Evolutionary conservation across 495 filamentous ascomycete genomes (phyloP).

Genomic region (Recurvomyces mirabilis): DNA sequence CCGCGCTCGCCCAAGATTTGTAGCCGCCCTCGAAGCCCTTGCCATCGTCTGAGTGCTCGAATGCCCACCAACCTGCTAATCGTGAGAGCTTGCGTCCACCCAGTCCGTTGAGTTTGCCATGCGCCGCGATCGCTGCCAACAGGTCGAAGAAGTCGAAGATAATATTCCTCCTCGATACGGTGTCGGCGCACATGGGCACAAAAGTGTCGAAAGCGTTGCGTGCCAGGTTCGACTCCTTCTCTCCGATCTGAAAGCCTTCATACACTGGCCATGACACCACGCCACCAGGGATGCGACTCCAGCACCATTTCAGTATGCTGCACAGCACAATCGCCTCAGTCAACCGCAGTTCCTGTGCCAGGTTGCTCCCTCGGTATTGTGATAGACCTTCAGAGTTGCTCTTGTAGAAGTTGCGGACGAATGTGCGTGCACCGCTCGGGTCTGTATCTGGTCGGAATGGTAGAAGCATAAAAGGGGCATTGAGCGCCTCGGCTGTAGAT

Average conservation of each 20-base stretch:
- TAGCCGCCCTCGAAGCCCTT: conserved; percentile 97
- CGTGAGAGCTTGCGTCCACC: conserved; percentile 88
- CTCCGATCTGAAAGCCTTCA: conserved; percentile 87
- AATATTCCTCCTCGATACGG: conserved; percentile 71
- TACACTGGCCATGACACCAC: conserved; percentile 96
- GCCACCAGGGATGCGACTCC: conserved; percentile 84
- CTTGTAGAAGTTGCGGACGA: conserved; percentile 89
- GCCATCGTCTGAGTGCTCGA: conserved; percentile 73
- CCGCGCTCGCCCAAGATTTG: conserved; percentile 74
- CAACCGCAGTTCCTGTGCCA: conserved; percentile 81
- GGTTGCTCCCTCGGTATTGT: conserved; percentile 46
- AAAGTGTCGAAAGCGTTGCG: conserved; percentile 92
- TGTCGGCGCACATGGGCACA: conserved; percentile 88
- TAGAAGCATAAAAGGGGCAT: conserved; percentile 87
- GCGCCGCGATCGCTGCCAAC: conserved; percentile 65
- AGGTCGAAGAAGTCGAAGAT: conserved; percentile 97
- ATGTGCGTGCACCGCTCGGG: conserved; percentile 77
- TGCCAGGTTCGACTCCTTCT: conserved; percentile 86
- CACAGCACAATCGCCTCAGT: conserved; percentile 92
- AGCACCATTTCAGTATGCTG: conserved; percentile 96
- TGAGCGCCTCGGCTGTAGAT: conserved; percentile 48
- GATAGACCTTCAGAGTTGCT: conserved; percentile 27
- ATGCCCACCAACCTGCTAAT: conserved; percentile 98
- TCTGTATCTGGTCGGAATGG: conserved; percentile 90
- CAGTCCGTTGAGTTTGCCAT: conserved; percentile 87